A percentile compares a stretch with the other conserved stretches of the same genome.
phyloP scores from a whole-genome alignment of 176 grass and related monocot species.

The Musa itinerans region DNA sequence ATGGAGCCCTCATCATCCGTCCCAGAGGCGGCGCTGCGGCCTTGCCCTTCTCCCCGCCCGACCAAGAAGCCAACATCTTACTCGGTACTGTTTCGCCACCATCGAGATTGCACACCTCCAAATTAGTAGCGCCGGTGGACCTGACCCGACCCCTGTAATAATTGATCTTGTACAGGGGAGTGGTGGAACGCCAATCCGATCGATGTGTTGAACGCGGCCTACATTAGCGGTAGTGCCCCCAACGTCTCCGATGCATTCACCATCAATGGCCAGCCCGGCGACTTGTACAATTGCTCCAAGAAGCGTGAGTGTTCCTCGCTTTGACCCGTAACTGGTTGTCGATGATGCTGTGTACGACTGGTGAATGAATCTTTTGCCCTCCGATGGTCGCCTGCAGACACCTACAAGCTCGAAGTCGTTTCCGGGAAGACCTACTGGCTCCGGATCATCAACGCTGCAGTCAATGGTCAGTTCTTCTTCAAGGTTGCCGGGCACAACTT shows the following conservation, averaged over 20 bases:
- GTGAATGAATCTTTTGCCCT: neutral
- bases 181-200: slow-evolving; percentile 59
- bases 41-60: slow-evolving; percentile 46
- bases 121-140: too few species aligned
- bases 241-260: slow-evolving; percentile 39
- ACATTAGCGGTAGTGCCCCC: neutral
- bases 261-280: slow-evolving; percentile 55
- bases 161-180: slow-evolving; percentile 29
- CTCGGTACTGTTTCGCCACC: slow-evolving; percentile 17
- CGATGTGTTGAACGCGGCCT: slow-evolving; percentile 11
- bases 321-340: too few species aligned
- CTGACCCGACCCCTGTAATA: neutral
- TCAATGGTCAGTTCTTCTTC: slow-evolving; percentile 68
- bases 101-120: too few species aligned
- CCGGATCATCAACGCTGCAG: slow-evolving; percentile 64
- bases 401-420: slow-evolving; percentile 35
- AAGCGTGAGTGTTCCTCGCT: slow-evolving; percentile 23
- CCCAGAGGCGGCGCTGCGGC: slow-evolving; percentile 17
- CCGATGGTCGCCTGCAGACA: slow-evolving; percentile 18
- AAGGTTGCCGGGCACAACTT: slow-evolving; percentile 50
- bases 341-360: too few species aligned
- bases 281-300: slow-evolving; percentile 28
- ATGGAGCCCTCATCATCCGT: slow-evolving; percentile 51
- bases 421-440: slow-evolving; percentile 40
- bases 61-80: slow-evolving; percentile 38